Conservation (phyloP, 1,284 basidiomycete genomes). For the Puccinia novopanici region DNA sequence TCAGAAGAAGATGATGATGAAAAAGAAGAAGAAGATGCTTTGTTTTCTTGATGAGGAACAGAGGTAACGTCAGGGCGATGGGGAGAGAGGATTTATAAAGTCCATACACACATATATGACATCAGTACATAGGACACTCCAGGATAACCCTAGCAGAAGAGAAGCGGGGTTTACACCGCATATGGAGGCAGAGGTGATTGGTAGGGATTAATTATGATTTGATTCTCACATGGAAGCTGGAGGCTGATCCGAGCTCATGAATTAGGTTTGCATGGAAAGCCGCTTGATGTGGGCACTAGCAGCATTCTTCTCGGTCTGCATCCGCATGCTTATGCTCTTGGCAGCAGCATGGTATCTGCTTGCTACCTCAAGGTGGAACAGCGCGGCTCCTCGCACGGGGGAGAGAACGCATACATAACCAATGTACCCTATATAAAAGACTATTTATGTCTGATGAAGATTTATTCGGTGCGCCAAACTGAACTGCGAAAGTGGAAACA, state of each 20-base stretch:
- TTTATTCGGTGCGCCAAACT: slow-evolving; percentile 36
- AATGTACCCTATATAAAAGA: no score
- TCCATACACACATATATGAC: background rate
- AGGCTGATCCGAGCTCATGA: slow-evolving; percentile 26
- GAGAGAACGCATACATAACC: no score
- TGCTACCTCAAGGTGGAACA: slow-evolving; percentile 7
- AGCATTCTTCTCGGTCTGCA: slow-evolving; percentile 35
- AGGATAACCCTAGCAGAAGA: background rate
- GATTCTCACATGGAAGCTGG: slow-evolving; percentile 15
- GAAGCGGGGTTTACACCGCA: slow-evolving; percentile 8
- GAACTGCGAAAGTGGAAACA: slow-evolving; percentile 17
- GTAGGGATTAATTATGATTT: slow-evolving; percentile 23
- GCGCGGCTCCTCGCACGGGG: slow-evolving; percentile 13
- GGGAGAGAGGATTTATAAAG: slow-evolving; percentile 4
- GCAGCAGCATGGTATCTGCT: slow-evolving; percentile 10
- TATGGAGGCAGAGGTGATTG: slow-evolving; percentile 30
- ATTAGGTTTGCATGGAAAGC: slow-evolving; percentile 21
- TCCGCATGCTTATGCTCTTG: slow-evolving; percentile 15
- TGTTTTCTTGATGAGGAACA: no score
- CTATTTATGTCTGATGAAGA: no score
- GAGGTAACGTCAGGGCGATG: background rate
- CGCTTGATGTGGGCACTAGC: slow-evolving; percentile 8
- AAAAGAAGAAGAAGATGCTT: no score
- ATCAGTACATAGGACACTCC: background rate
- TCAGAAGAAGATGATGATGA: no score